Evolutionary conservation across 345 rosid genomes (phyloP).

Genomic region (Rhodamnia argentea): DNA sequence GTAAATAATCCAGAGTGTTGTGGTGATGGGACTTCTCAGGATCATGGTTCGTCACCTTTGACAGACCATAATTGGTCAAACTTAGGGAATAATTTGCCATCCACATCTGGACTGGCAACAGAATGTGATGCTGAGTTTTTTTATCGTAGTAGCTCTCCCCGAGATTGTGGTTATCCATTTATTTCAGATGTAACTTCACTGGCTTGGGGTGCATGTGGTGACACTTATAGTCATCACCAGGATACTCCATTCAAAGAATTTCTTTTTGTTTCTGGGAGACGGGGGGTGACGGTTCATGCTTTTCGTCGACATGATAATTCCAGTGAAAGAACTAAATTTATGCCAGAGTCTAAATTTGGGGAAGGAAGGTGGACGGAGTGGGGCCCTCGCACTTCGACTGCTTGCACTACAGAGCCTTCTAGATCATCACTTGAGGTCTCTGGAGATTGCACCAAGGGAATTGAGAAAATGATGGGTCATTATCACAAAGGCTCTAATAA

Average conservation of each 20-base stretch:
- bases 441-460: conserved; percentile 9
- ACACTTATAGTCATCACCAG: conserved; percentile 47
- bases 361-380: conserved; percentile 88
- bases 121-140: conserved; percentile 35
- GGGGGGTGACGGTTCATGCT: conserved; percentile 77
- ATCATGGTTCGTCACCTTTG: conserved; percentile 20
- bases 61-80: conserved; percentile 27
- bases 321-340: conserved; percentile 10
- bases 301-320: conserved; percentile 36
- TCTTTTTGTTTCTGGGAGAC: conserved; percentile 61
- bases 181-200: conserved; percentile 65
- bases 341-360: conserved; percentile 29
- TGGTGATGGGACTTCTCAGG: conserved; percentile 17
- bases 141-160: conserved; percentile 18
- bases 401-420: conserved; percentile 11
- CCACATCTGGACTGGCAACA: conserved; percentile 38
- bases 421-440: conserved; percentile 16
- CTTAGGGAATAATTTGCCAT: conserved; percentile 25
- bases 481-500: conserved; percentile 5
- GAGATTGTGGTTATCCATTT: conserved; percentile 32
- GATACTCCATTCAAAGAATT: conserved; percentile 65
- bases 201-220: conserved; percentile 90
- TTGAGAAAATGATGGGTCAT: conserved; percentile 5
- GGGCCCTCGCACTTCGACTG: conserved; percentile 47
- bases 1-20: conserved; percentile 14